These are phyloP conservation scores for Saksenaea vasiformis DNA, from an alignment of 371 early-diverging fungal species.

Conservation along the genomic window DNA sequence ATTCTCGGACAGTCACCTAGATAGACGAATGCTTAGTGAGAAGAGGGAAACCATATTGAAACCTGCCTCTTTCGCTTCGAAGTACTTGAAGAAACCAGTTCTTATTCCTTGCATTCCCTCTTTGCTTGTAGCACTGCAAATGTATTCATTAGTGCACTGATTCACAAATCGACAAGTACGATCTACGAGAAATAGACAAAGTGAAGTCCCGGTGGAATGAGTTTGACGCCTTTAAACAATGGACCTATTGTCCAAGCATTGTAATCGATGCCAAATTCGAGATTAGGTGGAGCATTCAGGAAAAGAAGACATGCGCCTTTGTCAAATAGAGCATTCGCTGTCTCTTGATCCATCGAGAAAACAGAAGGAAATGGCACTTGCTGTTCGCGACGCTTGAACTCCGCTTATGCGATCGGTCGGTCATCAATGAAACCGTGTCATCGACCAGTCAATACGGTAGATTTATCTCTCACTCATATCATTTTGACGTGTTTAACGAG, in stretches of 20 bases:
- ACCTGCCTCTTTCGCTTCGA: slow-evolving; percentile 65
- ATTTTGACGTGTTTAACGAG: no score
- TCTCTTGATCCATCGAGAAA: slow-evolving; percentile 72
- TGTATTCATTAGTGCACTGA: background rate
- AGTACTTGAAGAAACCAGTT: slow-evolving; percentile 77
- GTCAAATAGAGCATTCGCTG: slow-evolving; percentile 73
- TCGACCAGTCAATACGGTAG: no score
- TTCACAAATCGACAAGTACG: background rate
- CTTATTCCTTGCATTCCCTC: slow-evolving; percentile 65
- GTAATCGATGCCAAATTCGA: slow-evolving; percentile 92
- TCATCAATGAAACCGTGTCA: no score
- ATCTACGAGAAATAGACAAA: slow-evolving; percentile 85
- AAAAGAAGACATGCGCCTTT: slow-evolving; percentile 80
- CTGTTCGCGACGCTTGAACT: background rate
- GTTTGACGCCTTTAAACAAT: slow-evolving; percentile 87
- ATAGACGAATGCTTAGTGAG: background rate
- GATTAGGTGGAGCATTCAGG: slow-evolving; percentile 76
- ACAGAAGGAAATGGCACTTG: background rate
- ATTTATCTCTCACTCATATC: no score
- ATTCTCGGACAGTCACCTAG: slow-evolving; percentile 74
- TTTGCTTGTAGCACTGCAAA: slow-evolving; percentile 49
- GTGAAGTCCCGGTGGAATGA: slow-evolving; percentile 94
- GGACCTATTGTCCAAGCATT: slow-evolving; percentile 92
- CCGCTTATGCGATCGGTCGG: background rate
- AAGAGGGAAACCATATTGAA: background rate